Evolutionary conservation across 2,329 filamentous ascomycete species (phyloP).

Genomic region (Scedosporium boydii): DNA sequence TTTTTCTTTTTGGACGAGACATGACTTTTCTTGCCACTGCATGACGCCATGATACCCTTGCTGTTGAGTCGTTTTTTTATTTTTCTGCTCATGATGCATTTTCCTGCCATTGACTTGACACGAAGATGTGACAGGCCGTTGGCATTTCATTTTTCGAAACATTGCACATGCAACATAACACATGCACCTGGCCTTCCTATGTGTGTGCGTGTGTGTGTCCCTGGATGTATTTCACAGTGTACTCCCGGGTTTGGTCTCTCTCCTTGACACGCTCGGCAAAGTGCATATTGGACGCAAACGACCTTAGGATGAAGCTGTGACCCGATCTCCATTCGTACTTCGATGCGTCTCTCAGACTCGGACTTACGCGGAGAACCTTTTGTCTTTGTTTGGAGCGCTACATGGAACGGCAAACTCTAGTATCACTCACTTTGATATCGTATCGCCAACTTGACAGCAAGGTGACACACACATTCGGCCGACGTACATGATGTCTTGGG

Average conservation of each 20-base stretch:
- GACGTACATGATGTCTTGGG: too few relatives aligned
- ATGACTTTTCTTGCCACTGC: not conserved
- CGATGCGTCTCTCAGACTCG: not conserved
- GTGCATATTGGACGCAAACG: not conserved
- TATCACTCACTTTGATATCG: not conserved
- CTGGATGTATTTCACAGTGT: not conserved
- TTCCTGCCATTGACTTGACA: not conserved
- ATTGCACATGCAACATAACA: not conserved
- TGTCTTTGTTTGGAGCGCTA: not conserved
- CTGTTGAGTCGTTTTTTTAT: not conserved
- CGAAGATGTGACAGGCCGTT: not conserved
- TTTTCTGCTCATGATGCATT: not conserved
- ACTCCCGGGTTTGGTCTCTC: not conserved
- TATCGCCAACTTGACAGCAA: too few relatives aligned
- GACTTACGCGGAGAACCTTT: not conserved
- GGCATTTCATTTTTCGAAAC: not conserved
- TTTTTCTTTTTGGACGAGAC: not conserved
- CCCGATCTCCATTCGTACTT: not conserved
- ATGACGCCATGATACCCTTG: not conserved
- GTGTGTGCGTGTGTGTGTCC: not conserved
- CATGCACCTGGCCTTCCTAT: too few relatives aligned
- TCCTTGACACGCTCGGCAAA: not conserved
- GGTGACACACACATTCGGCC: too few relatives aligned
- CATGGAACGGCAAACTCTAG: not conserved
- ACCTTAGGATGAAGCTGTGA: not conserved